phyloP scores from a whole-genome alignment of 2,329 filamentous ascomycete species.

The Aquanectria penicillioides region DNA sequence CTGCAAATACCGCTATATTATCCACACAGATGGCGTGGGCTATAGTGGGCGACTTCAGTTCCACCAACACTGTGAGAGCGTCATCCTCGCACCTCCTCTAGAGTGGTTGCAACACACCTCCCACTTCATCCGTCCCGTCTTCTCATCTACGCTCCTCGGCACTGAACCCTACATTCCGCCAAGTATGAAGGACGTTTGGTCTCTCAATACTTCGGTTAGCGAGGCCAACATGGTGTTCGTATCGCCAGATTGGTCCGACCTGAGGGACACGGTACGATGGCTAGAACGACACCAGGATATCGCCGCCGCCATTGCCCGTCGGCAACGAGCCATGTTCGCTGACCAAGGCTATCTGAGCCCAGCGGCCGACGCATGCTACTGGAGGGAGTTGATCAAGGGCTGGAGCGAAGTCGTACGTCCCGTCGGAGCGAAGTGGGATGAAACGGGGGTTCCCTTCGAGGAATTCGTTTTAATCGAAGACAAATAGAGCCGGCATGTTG shows the following conservation, averaged over 20 bases:
- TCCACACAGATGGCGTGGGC: constrained; percentile 64
- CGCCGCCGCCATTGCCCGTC: constrained; percentile 57
- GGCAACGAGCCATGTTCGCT: constrained; percentile 57
- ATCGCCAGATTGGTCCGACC: constrained; percentile 60
- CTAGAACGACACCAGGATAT: constrained; percentile 54
- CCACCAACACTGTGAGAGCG: constrained; percentile 60
- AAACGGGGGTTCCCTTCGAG: constrained; percentile 50
- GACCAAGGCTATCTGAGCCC: constrained; percentile 57
- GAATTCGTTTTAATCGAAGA: constrained; percentile 43
- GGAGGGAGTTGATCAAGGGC: constrained; percentile 58
- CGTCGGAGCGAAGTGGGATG: constrained; percentile 48
- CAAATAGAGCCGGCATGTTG: background rate
- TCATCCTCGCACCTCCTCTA: constrained; percentile 59
- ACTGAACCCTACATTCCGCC: background rate
- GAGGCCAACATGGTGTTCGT: constrained; percentile 63
- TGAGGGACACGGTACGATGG: constrained; percentile 57
- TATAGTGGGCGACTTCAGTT: constrained; percentile 63
- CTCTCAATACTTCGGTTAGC: constrained; percentile 41
- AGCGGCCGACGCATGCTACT: constrained; percentile 64
- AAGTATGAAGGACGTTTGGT: constrained; percentile 48
- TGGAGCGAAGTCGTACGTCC: constrained; percentile 56
- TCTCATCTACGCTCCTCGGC: constrained; percentile 46
- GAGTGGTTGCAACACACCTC: constrained; percentile 61
- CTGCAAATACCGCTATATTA: constrained; percentile 60
- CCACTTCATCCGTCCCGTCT: constrained; percentile 57